A percentile compares a stretch with the other conserved stretches of the same genome.
Conservation (phyloP, 495 filamentous ascomycete genomes). For the Talaromyces wortmannii region DNA sequence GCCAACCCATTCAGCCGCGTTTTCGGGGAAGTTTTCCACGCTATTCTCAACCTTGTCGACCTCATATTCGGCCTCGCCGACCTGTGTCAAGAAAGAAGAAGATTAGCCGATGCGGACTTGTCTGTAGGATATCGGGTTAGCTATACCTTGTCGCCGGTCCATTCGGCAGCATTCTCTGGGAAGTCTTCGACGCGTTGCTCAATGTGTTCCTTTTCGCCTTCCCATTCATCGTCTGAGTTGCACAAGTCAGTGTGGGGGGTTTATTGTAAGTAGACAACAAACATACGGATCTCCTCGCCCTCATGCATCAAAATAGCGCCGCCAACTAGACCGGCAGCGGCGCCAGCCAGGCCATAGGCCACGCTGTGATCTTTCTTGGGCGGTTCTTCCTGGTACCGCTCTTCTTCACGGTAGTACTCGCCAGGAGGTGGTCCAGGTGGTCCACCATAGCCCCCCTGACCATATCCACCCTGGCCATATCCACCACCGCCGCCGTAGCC, state of each 20-base stretch:
- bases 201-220: conserved; percentile 20
- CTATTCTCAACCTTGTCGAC: conserved; percentile 22
- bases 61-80: conserved; percentile 24
- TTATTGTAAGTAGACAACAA: conserved; percentile 3
- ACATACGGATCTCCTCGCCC: conserved; percentile 34
- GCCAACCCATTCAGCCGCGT: conserved; percentile 27
- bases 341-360: conserved; percentile 39
- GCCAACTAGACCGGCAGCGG: conserved; percentile 43
- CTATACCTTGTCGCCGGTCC: conserved; percentile 27
- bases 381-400: conserved; percentile 19
- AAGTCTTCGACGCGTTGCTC: conserved; percentile 28
- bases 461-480: conserved; percentile 9
- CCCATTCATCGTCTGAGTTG: conserved; percentile 17
- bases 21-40: conserved; percentile 29
- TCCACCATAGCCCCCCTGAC: conserved; percentile 6
- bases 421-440: background rate
- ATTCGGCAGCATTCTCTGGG: conserved; percentile 30
- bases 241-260: background rate
- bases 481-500: conserved; percentile 9
- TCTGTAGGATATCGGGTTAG: background rate
- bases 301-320: conserved; percentile 45
- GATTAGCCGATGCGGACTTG: background rate
- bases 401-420: background rate
- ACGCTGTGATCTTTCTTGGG: conserved; percentile 28
- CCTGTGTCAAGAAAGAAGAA: conserved; percentile 12